Evolutionary conservation across 352 stramenopile genomes (phyloP).

Genomic region (Pythium guiyangense): DNA sequence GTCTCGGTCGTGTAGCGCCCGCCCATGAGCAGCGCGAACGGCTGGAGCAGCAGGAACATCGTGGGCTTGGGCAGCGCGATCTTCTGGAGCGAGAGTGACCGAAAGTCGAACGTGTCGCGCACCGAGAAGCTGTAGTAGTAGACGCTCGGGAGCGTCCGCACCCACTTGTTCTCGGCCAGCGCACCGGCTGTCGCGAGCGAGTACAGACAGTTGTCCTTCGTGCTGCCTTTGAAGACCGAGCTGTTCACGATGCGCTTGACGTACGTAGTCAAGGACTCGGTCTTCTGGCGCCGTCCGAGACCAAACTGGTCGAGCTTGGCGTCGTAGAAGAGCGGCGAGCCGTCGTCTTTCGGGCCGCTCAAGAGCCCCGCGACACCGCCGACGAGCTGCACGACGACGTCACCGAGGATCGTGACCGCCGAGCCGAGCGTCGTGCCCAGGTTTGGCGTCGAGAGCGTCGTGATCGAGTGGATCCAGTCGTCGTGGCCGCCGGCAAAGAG

Average conservation of each 20-base stretch:
- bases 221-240: constrained; percentile 7
- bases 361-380: constrained; percentile 11
- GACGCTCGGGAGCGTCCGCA: constrained; percentile 15
- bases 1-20: constrained; percentile 8
- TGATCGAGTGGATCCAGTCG: no score
- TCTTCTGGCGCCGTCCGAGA: background rate
- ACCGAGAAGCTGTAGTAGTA: constrained; percentile 19
- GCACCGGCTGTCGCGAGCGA: constrained; percentile 12
- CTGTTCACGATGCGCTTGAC: constrained; percentile 10
- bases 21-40: constrained; percentile 7
- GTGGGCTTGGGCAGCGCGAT: constrained; percentile 8
- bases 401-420: constrained; percentile 13
- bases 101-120: constrained; percentile 5
- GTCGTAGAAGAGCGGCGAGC: constrained; percentile 11
- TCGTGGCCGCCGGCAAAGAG: constrained; percentile 24
- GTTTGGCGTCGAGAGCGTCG: constrained; percentile 19
- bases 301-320: no score
- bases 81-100: constrained; percentile 10
- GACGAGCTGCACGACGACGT: constrained; percentile 13
- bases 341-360: constrained; percentile 1
- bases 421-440: constrained; percentile 22
- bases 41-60: constrained; percentile 12
- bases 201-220: constrained; percentile 12
- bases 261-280: constrained; percentile 10
- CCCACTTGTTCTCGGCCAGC: constrained; percentile 12